Conservation (phyloP, 192 early-diverging fungal species). For the Mortierella claussenii region DNA sequence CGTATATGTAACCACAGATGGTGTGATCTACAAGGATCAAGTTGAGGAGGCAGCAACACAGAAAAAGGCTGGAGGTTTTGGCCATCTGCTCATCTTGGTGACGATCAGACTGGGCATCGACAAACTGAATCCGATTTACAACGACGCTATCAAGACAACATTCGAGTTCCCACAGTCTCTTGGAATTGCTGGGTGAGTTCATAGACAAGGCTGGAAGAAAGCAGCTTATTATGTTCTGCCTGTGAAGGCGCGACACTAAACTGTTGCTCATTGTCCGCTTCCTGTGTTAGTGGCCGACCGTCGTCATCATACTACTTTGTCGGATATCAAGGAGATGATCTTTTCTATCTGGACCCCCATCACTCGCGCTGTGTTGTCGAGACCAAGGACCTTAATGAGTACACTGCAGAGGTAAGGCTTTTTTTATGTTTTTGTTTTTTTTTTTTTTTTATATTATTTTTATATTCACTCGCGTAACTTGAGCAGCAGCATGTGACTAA, state of each 20-base stretch:
- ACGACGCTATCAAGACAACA: slow-evolving; percentile 75
- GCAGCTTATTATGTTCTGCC: too few species aligned
- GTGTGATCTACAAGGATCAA: slow-evolving; percentile 81
- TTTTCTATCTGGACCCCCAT: slow-evolving; percentile 96
- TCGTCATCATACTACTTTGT: slow-evolving; percentile 95
- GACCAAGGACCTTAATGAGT: slow-evolving; percentile 57
- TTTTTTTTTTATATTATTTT: background rate
- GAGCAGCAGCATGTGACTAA: background rate
- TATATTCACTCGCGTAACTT: background rate
- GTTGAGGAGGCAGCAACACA: slow-evolving; percentile 63
- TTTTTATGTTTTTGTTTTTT: background rate
- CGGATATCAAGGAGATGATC: slow-evolving; percentile 82
- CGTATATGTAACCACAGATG: slow-evolving; percentile 85
- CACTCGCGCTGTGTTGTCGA: slow-evolving; percentile 76
- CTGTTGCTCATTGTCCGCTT: too few species aligned
- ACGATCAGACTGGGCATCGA: slow-evolving; percentile 93
- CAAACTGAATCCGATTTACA: slow-evolving; percentile 88
- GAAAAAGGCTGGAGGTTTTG: slow-evolving; percentile 59
- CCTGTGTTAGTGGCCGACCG: slow-evolving; percentile 87
- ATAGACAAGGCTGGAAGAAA: too few species aligned
- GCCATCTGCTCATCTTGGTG: slow-evolving; percentile 85
- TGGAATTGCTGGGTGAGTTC: slow-evolving; percentile 93
- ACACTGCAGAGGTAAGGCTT: slow-evolving; percentile 59
- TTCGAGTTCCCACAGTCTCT: slow-evolving; percentile 82
- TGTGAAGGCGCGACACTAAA: too few species aligned